A percentile compares a stretch with the other conserved stretches of the same genome.
Conservation (phyloP, 2,329 filamentous ascomycete genomes). For the Stachybotrys echinatus region DNA sequence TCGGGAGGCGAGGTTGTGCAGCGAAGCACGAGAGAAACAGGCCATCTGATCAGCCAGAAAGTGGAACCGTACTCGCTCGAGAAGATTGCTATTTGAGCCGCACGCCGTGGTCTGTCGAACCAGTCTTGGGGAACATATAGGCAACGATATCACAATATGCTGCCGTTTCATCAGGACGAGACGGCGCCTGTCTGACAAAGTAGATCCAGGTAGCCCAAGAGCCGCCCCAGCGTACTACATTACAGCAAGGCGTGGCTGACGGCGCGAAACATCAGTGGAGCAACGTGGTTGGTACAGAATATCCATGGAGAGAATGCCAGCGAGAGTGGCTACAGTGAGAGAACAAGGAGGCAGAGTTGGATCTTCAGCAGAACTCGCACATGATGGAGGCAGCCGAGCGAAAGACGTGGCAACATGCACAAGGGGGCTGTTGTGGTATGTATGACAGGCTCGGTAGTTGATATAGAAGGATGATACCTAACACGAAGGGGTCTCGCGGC, state of each 20-base stretch:
- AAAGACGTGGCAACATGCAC: not conserved
- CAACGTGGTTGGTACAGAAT: not conserved
- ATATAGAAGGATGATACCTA: not conserved
- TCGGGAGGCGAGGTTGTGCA: conserved; percentile 64
- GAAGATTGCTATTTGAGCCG: conserved; percentile 58
- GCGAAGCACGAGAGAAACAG: conserved; percentile 68
- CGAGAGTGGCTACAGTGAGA: not conserved
- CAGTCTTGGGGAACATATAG: too few relatives aligned
- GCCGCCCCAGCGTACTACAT: not conserved
- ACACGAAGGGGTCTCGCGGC: not conserved
- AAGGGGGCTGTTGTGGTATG: not conserved
- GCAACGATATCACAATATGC: not conserved
- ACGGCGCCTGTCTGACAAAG: not conserved
- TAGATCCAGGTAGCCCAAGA: not conserved
- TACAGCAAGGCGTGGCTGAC: not conserved
- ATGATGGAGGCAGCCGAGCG: not conserved
- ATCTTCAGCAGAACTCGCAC: not conserved
- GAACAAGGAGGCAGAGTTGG: not conserved
- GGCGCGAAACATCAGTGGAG: not conserved
- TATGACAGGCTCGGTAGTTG: not conserved
- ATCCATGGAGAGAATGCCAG: not conserved
- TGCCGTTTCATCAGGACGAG: not conserved
- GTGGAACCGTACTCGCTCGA: conserved; percentile 82
- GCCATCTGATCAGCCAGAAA: conserved; percentile 71
- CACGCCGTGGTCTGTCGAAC: not conserved